phyloP scores from a whole-genome alignment of 345 rosid genomes.

The Nasturtium officinale region DNA sequence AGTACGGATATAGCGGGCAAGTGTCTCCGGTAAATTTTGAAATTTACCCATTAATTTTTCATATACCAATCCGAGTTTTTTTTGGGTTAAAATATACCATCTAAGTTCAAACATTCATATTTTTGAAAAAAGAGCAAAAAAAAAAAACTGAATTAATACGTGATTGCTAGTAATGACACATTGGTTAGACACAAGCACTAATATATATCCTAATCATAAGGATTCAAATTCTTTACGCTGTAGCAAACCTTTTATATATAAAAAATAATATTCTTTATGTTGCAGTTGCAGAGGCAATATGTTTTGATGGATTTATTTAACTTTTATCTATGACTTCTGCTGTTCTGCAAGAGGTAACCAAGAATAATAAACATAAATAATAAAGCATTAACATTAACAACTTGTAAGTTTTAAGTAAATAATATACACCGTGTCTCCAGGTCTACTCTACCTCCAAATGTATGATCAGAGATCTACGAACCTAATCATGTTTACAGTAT shows the following conservation, averaged over 20 bases:
- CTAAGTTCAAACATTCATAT: background rate
- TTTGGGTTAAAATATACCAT: background rate
- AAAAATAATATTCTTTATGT: no score
- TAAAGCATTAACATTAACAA: conserved; percentile 22
- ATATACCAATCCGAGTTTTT: no score
- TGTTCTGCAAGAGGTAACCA: conserved; percentile 7
- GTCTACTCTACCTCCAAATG: conserved; percentile 20
- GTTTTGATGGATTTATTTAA: conserved; percentile 20
- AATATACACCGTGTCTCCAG: conserved; percentile 36
- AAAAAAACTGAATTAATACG: background rate
- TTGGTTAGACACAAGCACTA: conserved; percentile 26
- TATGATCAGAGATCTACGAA: conserved; percentile 21
- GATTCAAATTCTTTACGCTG: conserved; percentile 18
- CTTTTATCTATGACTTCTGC: conserved; percentile 13
- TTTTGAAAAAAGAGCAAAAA: background rate
- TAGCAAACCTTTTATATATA: no score
- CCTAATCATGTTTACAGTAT: conserved; percentile 17
- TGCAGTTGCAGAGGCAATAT: conserved; percentile 28
- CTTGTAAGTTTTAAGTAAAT: conserved; percentile 18
- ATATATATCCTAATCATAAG: conserved; percentile 25
- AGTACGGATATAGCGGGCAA: no score
- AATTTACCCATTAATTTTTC: no score
- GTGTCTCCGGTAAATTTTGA: no score
- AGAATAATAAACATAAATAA: background rate
- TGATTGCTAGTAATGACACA: conserved; percentile 18